Conservation (phyloP, 192 early-diverging fungal species). For the Chytriomyces sp. region DNA sequence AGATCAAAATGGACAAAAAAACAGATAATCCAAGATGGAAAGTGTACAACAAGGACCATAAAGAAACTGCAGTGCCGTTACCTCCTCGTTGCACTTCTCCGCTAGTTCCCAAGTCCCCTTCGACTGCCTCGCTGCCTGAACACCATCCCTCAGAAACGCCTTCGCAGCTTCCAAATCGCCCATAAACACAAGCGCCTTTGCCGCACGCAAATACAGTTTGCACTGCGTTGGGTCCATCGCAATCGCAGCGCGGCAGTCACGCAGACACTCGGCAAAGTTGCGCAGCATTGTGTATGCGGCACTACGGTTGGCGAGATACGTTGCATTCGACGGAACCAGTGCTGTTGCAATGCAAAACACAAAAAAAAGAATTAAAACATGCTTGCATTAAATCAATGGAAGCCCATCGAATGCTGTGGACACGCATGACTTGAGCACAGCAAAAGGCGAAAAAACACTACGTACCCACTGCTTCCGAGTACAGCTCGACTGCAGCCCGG, state of each 20-base stretch:
- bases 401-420: neutral
- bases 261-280: constrained; percentile 61
- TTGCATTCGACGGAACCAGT: constrained; percentile 62
- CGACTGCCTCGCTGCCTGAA: neutral
- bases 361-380: neutral
- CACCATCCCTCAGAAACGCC: constrained; percentile 17
- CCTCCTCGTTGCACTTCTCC: constrained; percentile 13
- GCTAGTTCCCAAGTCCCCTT: constrained; percentile 8
- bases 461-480: constrained; percentile 73
- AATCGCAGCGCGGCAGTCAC: constrained; percentile 68
- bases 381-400: constrained; percentile 24
- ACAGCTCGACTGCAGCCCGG: constrained; percentile 68
- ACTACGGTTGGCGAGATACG: constrained; percentile 78
- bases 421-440: neutral
- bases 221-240: constrained; percentile 62
- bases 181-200: constrained; percentile 74
- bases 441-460: neutral
- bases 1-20: too few relatives aligned
- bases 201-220: constrained; percentile 72
- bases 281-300: constrained; percentile 77
- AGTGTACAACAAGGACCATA: too few relatives aligned
- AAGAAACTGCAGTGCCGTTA: too few relatives aligned
- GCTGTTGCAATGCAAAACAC: constrained; percentile 40
- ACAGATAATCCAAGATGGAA: too few relatives aligned
- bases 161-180: constrained; percentile 70